These are phyloP conservation scores for Jaapia argillacea DNA, from an alignment of 768 basidiomycete genomes.

Conservation along the genomic window DNA sequence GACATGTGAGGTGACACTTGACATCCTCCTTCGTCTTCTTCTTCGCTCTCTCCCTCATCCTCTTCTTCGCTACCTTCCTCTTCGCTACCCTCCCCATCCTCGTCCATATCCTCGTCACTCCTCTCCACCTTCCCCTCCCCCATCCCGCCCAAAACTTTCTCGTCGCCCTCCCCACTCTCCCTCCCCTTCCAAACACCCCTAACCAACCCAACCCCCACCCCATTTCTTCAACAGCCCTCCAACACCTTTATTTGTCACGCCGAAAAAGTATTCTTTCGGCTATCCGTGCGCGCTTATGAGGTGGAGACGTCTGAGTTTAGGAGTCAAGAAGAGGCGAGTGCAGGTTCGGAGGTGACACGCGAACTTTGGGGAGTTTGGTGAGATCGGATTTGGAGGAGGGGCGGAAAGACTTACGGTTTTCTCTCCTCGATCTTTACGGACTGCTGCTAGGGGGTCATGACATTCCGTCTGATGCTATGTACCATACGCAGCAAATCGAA, in stretches of 20 bases:
- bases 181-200: slow-evolving; percentile 61
- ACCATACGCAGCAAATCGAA: slow-evolving; percentile 1
- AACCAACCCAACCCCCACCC: slow-evolving; percentile 76
- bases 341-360: slow-evolving; percentile 65
- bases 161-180: slow-evolving; percentile 18
- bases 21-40: no score
- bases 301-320: slow-evolving; percentile 71
- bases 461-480: slow-evolving; percentile 80
- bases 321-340: slow-evolving; percentile 51
- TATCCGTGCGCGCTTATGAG: slow-evolving; percentile 75
- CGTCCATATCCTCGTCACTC: no score
- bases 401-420: slow-evolving; percentile 57
- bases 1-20: no score
- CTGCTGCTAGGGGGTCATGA: slow-evolving; percentile 76
- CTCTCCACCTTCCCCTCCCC: no score
- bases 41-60: no score
- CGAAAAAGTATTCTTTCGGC: slow-evolving; percentile 86
- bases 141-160: no score
- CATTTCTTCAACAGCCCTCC: slow-evolving; percentile 70
- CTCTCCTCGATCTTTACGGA: slow-evolving; percentile 71
- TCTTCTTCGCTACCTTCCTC: no score
- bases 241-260: slow-evolving; percentile 85
- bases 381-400: not conserved
- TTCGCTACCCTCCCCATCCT: no score
- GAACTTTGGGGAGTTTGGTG: slow-evolving; percentile 36